These are phyloP conservation scores for Zangia roseola DNA, from an alignment of 768 basidiomycete species.

Conservation along the genomic window DNA sequence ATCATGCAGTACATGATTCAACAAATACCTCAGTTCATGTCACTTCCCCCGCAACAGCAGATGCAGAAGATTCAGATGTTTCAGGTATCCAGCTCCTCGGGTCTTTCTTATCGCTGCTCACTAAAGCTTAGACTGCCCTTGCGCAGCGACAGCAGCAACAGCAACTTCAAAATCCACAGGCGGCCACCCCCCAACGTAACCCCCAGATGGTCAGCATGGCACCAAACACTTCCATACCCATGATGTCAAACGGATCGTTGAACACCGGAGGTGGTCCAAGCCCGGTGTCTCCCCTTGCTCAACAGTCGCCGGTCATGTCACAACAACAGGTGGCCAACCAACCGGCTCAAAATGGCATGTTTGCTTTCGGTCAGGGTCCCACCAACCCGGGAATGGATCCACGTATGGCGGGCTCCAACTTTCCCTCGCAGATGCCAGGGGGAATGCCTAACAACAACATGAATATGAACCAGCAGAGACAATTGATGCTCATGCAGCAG, in stretches of 20 bases:
- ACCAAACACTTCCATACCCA: slow-evolving; percentile 25
- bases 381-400: slow-evolving; percentile 30
- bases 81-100: slow-evolving; percentile 40
- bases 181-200: slow-evolving; percentile 24
- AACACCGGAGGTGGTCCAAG: slow-evolving; percentile 23
- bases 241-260: slow-evolving; percentile 28
- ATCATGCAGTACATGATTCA: slow-evolving; percentile 55
- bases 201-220: slow-evolving; percentile 31
- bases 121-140: slow-evolving; percentile 11
- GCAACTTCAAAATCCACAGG: slow-evolving; percentile 27
- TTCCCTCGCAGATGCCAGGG: slow-evolving; percentile 28
- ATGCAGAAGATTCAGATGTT: slow-evolving; percentile 55
- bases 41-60: slow-evolving; percentile 52
- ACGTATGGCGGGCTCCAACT: slow-evolving; percentile 29
- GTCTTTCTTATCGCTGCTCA: slow-evolving; percentile 6
- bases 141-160: slow-evolving; percentile 31
- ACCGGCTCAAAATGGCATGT: slow-evolving; percentile 33
- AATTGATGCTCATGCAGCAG: slow-evolving; percentile 42
- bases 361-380: slow-evolving; percentile 26
- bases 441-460: slow-evolving; percentile 27
- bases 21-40: slow-evolving; percentile 52
- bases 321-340: slow-evolving; percentile 29
- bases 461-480: slow-evolving; percentile 43
- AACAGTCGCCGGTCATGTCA: slow-evolving; percentile 30
- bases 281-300: slow-evolving; percentile 30